phyloP scores from a whole-genome alignment of 768 basidiomycete genomes.

The Chalciporus pseudorubinellus region DNA sequence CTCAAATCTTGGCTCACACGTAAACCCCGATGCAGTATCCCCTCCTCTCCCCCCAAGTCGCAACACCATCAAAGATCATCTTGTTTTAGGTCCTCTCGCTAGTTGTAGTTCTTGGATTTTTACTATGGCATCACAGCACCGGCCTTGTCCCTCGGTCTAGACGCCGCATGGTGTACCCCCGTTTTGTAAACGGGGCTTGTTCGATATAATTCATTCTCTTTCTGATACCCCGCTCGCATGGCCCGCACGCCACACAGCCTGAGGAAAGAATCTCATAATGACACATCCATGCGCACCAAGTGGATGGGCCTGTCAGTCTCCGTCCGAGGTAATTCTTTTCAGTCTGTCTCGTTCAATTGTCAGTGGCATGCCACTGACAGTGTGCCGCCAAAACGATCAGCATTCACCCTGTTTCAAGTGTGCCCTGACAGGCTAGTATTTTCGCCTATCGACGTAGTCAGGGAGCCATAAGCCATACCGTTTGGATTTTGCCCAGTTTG shows the following conservation, averaged over 20 bases:
- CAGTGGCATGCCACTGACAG: no score
- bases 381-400: conserved; percentile 18
- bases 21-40: conserved; percentile 24
- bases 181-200: conserved; percentile 16
- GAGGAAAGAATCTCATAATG: conserved; percentile 20
- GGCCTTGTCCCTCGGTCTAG: conserved; percentile 17
- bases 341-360: conserved; percentile 10
- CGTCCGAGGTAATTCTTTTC: conserved; percentile 11
- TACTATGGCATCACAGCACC: conserved; percentile 10
- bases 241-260: conserved; percentile 17
- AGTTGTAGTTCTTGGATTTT: conserved; percentile 16
- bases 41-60: conserved; percentile 7
- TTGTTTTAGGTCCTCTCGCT: conserved; percentile 21
- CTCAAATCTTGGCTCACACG: conserved; percentile 21
- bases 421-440: not conserved
- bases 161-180: conserved; percentile 10
- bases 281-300: conserved; percentile 10
- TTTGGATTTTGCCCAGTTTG: not conserved
- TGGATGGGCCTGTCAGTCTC: conserved; percentile 6
- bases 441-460: not conserved
- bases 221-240: conserved; percentile 18
- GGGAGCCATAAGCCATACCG: no score
- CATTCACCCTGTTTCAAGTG: conserved; percentile 19
- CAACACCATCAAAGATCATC: conserved; percentile 12
- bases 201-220: conserved; percentile 13